Evolutionary conservation across 2,329 filamentous ascomycete genomes (phyloP), one percentile per base, ranked within the genome.

Genomic region (Ceratocystis lukuohia): DNA sequence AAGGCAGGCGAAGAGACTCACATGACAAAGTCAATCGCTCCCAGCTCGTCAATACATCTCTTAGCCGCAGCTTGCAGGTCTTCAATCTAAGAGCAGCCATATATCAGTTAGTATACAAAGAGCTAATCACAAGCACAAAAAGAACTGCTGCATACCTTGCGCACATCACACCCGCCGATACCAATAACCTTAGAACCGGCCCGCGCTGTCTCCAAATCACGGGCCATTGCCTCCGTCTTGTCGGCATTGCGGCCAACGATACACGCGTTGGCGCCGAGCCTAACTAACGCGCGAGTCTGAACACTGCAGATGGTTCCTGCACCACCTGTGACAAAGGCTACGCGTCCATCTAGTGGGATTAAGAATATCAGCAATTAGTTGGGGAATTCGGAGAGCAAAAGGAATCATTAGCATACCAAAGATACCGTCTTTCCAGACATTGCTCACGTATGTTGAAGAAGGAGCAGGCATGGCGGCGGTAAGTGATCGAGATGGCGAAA

Each of bases 241-340:
- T 90, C 85, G 57, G 87, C 83, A 74, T 90, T 96, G 71, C 94
- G 88, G 50, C 94, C 94, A 66, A 97, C 84, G 73, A 99, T 97
- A 76, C 89, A 96, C 62, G 94, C 94, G 72, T 97, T 88, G 57
- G 91, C 93, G 65, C 94, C 94, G 6, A 99, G 85, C 69, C 92
- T 84, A 28, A 99, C 91, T 68, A 99, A 80, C 3, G 94, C 94
- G 70, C 91, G 84, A 41, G 96, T 94, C 78, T 97, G 94, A 66
- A 89, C 91, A 71, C 88, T 94, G 79, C 94, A 96, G 73, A 99
- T 97, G 30, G 88, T 88, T 66, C 94, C 93, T 4, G 91, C 91
- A 64, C 94, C 94, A 67, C 94, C 94, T 2, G 94, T 99, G 73
- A 95, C 95, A 77, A 97, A 96, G 71, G 93, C 84, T 57, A 97